Percentiles rank a stretch among this genome's conserved stretches.
Conservation (phyloP, 2,329 filamentous ascomycete species). For the Alternaria brassicae region DNA sequence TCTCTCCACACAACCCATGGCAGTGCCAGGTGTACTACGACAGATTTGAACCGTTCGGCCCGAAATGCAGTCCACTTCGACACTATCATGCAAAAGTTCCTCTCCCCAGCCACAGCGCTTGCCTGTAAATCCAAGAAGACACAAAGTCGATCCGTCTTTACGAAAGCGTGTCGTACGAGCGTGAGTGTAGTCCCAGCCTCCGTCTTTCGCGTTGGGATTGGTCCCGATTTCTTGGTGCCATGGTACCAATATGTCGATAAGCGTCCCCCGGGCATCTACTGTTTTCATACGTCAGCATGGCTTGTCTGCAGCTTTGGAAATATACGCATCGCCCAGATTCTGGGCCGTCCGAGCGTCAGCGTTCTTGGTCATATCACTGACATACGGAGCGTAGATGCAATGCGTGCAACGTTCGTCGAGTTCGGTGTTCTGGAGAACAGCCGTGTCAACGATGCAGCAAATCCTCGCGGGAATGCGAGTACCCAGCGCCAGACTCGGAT, state of each 20-base stretch:
- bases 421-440: constrained; percentile 36
- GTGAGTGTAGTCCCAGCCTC: constrained; percentile 20
- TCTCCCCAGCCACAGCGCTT: constrained; percentile 25
- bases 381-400: constrained; percentile 30
- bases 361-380: constrained; percentile 4
- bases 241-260: not conserved
- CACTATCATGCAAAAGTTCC: constrained; percentile 14
- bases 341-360: not conserved
- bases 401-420: constrained; percentile 35
- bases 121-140: constrained; percentile 34
- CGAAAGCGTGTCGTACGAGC: constrained; percentile 33
- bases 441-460: constrained; percentile 34
- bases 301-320: not conserved
- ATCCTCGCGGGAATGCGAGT: constrained; percentile 30
- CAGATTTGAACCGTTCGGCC: constrained; percentile 11
- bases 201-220: not conserved
- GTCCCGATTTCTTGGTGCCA: not conserved
- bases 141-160: constrained; percentile 32
- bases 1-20: constrained; percentile 10
- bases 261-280: not conserved
- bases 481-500: constrained; percentile 30
- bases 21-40: constrained; percentile 10
- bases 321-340: not conserved
- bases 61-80: constrained; percentile 20
- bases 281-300: not conserved